These are phyloP conservation scores for Tolypocladium sp. DNA, from an alignment of 2,329 filamentous ascomycete species.

Conservation along the genomic window DNA sequence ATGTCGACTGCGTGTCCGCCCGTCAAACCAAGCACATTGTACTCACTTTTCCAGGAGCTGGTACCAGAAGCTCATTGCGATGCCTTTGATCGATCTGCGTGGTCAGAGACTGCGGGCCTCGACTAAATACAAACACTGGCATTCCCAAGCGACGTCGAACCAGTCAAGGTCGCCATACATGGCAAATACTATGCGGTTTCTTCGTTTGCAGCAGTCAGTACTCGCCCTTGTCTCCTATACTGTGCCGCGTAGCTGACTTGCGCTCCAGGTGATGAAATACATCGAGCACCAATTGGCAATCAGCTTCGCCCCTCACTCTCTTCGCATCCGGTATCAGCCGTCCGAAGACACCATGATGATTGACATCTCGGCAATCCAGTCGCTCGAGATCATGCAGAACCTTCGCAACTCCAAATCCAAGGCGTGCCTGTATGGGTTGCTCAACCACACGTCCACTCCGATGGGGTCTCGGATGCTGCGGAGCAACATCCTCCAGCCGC, in stretches of 20 bases:
- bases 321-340: conserved; percentile 76
- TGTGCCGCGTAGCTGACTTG: conserved; percentile 6
- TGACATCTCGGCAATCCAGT: conserved; percentile 77
- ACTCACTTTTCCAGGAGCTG: conserved; percentile 61
- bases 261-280: conserved; percentile 64
- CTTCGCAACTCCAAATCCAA: conserved; percentile 67
- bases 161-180: conserved; percentile 67
- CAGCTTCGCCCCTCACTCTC: conserved; percentile 30
- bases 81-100: conserved; percentile 66
- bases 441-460: conserved; percentile 78
- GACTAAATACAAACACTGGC: conserved; percentile 74
- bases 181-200: conserved; percentile 84
- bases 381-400: conserved; percentile 87
- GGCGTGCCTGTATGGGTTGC: conserved; percentile 71
- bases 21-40: conserved; percentile 63
- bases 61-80: conserved; percentile 19
- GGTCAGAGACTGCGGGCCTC: conserved; percentile 70
- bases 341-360: conserved; percentile 95
- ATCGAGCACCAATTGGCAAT: conserved; percentile 61
- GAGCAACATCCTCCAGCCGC: conserved; percentile 82
- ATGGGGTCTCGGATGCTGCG: conserved; percentile 82
- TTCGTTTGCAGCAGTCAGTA: conserved; percentile 74
- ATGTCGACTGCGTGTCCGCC: conserved; percentile 58
- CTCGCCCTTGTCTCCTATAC: not conserved
- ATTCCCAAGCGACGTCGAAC: conserved; percentile 69